phyloP scores from a whole-genome alignment of 352 stramenopile genomes.

The Phytophthora meadii region DNA sequence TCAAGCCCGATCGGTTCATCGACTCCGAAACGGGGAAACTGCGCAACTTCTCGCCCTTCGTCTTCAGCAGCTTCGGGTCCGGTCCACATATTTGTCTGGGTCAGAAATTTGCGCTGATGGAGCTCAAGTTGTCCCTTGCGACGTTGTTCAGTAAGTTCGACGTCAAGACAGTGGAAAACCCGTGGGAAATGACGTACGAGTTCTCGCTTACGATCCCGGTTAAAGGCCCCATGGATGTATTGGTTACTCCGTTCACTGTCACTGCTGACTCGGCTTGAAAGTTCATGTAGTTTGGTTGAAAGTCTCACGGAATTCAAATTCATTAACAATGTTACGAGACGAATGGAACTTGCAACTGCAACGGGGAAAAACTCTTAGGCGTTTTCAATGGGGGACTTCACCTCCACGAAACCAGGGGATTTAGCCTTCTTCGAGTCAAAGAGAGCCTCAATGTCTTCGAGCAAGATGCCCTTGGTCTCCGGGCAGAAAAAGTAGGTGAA shows the following conservation, averaged over 20 bases:
- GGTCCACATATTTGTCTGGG: constrained; percentile 62
- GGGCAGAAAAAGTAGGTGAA: constrained; percentile 53
- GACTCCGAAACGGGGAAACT: constrained; percentile 6
- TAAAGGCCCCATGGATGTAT: constrained; percentile 3
- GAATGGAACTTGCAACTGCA: no score
- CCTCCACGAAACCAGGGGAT: constrained; percentile 16
- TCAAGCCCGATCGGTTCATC: constrained; percentile 4
- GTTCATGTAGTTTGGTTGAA: background rate
- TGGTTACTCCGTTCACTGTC: background rate
- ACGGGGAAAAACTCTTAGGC: background rate
- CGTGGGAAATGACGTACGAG: constrained; percentile 47
- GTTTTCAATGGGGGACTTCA: constrained; percentile 22
- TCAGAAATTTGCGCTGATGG: constrained; percentile 48
- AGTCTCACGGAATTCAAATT: constrained; percentile 3
- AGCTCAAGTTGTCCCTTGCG: constrained; percentile 59
- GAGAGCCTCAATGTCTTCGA: constrained; percentile 54
- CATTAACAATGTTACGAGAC: constrained; percentile 1
- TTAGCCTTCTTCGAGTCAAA: constrained; percentile 31
- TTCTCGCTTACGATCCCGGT: constrained; percentile 38
- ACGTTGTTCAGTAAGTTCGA: constrained; percentile 52
- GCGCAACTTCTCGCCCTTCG: constrained; percentile 5
- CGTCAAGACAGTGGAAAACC: constrained; percentile 44
- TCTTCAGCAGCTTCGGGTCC: constrained; percentile 42
- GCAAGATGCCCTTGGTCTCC: constrained; percentile 49
- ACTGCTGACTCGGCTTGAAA: background rate